phyloP scores from a whole-genome alignment of 352 stramenopile species.

The Phytophthora cactorum region DNA sequence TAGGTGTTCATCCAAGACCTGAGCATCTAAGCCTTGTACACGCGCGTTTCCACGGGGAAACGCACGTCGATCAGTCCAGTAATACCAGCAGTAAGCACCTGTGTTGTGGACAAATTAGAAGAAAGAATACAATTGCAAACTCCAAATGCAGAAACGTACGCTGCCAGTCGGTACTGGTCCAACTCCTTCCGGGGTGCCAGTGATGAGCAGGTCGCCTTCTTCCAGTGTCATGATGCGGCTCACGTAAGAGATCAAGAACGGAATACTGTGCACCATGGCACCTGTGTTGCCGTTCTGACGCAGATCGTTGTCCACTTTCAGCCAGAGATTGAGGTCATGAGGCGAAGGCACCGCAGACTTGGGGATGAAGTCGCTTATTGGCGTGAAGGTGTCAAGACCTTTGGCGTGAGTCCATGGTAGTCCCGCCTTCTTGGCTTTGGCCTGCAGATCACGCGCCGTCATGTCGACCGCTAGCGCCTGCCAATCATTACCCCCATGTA shows the following conservation, averaged over 20 bases:
- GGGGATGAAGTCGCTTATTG: constrained; percentile 83
- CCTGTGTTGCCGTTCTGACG: constrained; percentile 75
- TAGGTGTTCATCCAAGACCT: neutral
- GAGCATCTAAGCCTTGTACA: constrained; percentile 48
- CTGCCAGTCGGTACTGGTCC: constrained; percentile 64
- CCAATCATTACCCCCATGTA: neutral
- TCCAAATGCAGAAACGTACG: constrained; percentile 37
- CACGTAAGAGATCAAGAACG: constrained; percentile 78
- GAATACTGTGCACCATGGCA: constrained; percentile 85
- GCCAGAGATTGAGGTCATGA: constrained; percentile 78
- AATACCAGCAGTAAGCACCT: constrained; percentile 77
- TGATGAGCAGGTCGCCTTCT: constrained; percentile 87
- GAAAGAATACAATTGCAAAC: neutral
- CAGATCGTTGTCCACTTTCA: constrained; percentile 80
- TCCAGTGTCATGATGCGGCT: constrained; percentile 88
- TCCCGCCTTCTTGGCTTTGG: constrained; percentile 77
- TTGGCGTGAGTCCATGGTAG: constrained; percentile 82
- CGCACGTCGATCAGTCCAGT: constrained; percentile 70
- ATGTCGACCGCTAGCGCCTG: constrained; percentile 81
- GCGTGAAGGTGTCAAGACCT: constrained; percentile 82
- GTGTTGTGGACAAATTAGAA: constrained; percentile 10
- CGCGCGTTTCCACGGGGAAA: constrained; percentile 68
- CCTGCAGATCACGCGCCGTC: constrained; percentile 79
- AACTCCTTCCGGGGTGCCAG: constrained; percentile 82
- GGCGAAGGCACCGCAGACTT: constrained; percentile 65